Evolutionary conservation across 495 filamentous ascomycete species (phyloP).

Genomic region (Poronia punctata): DNA sequence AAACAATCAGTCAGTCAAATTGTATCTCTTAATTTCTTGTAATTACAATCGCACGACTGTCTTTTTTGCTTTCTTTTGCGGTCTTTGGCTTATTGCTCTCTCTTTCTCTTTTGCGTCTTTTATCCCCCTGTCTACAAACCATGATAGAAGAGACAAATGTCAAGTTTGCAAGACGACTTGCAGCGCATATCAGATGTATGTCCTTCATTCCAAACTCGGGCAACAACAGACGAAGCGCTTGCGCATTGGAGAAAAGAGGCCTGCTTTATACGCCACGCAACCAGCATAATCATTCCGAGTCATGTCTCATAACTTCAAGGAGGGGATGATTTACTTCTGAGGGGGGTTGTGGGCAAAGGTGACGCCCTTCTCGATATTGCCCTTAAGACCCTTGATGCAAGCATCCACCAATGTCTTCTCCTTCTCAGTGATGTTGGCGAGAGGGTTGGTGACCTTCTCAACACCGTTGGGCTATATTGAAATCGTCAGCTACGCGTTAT

Average conservation of each 20-base stretch:
- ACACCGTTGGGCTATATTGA: constrained; percentile 63
- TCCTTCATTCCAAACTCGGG: not conserved
- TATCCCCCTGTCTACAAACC: constrained; percentile 31
- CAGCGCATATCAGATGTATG: constrained; percentile 2
- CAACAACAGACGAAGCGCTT: constrained; percentile 4
- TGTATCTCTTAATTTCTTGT: constrained; percentile 8
- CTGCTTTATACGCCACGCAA: not conserved
- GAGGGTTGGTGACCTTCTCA: constrained; percentile 73
- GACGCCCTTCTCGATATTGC: constrained; percentile 90
- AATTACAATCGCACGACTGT: constrained; percentile 7
- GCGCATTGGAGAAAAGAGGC: constrained; percentile 1
- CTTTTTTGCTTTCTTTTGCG: constrained; percentile 4
- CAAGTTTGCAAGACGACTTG: constrained; percentile 1
- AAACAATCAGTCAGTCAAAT: constrained; percentile 8
- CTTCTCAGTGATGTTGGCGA: constrained; percentile 62
- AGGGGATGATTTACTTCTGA: constrained; percentile 42
- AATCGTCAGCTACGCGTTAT: constrained; percentile 23
- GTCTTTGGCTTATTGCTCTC: constrained; percentile 17
- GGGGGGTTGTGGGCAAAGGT: constrained; percentile 80
- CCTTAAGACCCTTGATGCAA: constrained; percentile 67
- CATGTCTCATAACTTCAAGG: constrained; percentile 17
- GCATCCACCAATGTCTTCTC: constrained; percentile 83
- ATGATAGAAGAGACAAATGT: constrained; percentile 11
- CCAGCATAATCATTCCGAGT: constrained; percentile 9
- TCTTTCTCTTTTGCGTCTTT: constrained; percentile 17